Evolutionary conservation across 2,329 filamentous ascomycete species (phyloP).

Genomic region (Colletotrichum shisoi): DNA sequence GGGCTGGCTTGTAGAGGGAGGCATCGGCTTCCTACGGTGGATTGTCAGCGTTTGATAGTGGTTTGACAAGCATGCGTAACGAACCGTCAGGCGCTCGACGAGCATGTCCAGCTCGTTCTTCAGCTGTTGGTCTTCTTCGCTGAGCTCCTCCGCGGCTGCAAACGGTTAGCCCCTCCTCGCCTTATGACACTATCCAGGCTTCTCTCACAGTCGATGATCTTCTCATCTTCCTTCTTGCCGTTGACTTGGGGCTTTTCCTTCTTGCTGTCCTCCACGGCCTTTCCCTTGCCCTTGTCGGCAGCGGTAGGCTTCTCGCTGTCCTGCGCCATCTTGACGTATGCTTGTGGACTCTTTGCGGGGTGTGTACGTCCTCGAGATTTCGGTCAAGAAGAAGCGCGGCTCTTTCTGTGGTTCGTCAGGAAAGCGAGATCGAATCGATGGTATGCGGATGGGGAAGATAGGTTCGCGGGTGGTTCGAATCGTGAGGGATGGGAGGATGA

Average conservation of each 20-base stretch:
- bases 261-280: slow-evolving; percentile 76
- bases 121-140: slow-evolving; percentile 96
- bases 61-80: slow-evolving; percentile 37
- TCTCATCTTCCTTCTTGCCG: slow-evolving; percentile 80
- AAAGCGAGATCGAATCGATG: slow-evolving; percentile 24
- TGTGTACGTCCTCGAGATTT: slow-evolving; percentile 38
- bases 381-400: slow-evolving; percentile 23
- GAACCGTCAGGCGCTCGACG: slow-evolving; percentile 89
- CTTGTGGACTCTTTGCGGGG: slow-evolving; percentile 43
- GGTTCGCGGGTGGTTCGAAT: slow-evolving; percentile 35
- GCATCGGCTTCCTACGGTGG: slow-evolving; percentile 77
- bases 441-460: slow-evolving; percentile 18
- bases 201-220: slow-evolving; percentile 53
- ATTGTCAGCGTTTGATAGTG: not conserved
- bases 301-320: slow-evolving; percentile 85
- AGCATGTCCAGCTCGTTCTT: slow-evolving; percentile 99
- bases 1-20: slow-evolving; percentile 86
- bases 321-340: slow-evolving; percentile 78
- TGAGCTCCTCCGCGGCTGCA: slow-evolving; percentile 80
- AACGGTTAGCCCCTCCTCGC: slow-evolving; percentile 48
- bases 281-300: slow-evolving; percentile 95
- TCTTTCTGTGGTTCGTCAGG: slow-evolving; percentile 21
- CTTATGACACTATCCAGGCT: not conserved
- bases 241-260: slow-evolving; percentile 75
- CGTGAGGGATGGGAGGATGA: slow-evolving; percentile 49